A percentile compares a stretch with the other conserved stretches of the same genome.
Evolutionary conservation across 257 asterid genomes (phyloP).

Genomic region (Fraxinus quadrangulata): DNA sequence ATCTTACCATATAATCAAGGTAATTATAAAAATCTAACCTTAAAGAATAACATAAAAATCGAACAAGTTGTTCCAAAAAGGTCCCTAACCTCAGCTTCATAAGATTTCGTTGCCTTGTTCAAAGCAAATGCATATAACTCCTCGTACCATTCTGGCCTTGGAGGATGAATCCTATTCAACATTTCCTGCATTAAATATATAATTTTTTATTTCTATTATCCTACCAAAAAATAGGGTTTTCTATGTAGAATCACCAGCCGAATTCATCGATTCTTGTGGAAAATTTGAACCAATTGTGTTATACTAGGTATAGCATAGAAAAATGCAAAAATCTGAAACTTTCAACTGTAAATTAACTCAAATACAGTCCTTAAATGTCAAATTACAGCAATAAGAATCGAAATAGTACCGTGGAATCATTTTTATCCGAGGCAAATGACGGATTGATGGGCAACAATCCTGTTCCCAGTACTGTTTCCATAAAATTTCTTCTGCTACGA

Average conservation of each 20-base stretch:
- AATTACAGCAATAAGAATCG: constrained; percentile 3
- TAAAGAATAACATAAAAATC: neutral
- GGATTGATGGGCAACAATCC: constrained; percentile 45
- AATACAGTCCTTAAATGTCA: neutral
- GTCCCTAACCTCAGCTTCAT: constrained; percentile 75
- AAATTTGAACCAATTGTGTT: constrained; percentile 1
- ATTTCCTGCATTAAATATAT: constrained; percentile 44
- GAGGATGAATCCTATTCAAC: constrained; percentile 73
- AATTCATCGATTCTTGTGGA: neutral
- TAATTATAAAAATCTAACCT: neutral
- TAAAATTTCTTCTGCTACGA: constrained; percentile 53
- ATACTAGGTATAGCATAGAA: neutral
- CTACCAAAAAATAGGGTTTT: neutral
- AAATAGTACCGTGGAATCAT: constrained; percentile 48
- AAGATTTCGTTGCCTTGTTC: constrained; percentile 57
- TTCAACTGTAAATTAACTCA: neutral
- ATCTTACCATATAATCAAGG: constrained; percentile 47
- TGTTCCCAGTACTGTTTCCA: constrained; percentile 49
- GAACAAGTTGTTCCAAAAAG: neutral
- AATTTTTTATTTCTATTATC: neutral
- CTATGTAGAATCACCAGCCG: neutral
- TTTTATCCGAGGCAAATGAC: constrained; percentile 43
- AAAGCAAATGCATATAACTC: constrained; percentile 69
- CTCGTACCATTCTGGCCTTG: constrained; percentile 94
- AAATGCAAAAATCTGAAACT: constrained; percentile 4